These are phyloP conservation scores for Sclerospora graminicola DNA, from an alignment of 352 stramenopile genomes.

Conservation along the genomic window DNA sequence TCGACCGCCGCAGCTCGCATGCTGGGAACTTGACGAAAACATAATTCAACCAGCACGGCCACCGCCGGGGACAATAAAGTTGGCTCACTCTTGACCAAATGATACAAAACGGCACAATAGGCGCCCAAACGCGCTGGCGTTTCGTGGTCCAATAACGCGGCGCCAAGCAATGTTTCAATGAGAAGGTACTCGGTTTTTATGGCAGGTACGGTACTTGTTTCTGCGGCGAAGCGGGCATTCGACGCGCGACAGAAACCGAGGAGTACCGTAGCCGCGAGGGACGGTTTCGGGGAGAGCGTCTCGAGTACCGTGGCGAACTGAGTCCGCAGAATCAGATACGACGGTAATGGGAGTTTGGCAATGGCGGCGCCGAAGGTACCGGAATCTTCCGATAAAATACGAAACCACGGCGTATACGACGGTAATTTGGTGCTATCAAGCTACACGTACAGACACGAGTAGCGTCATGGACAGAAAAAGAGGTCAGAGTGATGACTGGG, in stretches of 20 bases:
- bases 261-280: conserved; percentile 62
- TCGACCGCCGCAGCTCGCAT: conserved; percentile 53
- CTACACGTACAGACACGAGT: conserved; percentile 8
- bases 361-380: conserved; percentile 52
- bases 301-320: conserved; percentile 48
- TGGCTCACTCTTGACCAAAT: conserved; percentile 70
- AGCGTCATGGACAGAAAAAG: background rate
- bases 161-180: conserved; percentile 60
- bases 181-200: conserved; percentile 75
- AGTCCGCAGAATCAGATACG: conserved; percentile 50
- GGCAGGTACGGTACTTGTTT: conserved; percentile 10
- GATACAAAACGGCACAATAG: conserved; percentile 61
- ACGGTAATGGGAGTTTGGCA: conserved; percentile 51
- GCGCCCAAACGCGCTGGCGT: conserved; percentile 37
- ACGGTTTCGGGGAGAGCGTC: conserved; percentile 57
- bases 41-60: conserved; percentile 71
- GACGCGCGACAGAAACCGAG: conserved; percentile 41
- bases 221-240: conserved; percentile 47
- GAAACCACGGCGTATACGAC: conserved; percentile 53
- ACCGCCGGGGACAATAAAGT: conserved; percentile 53
- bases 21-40: conserved; percentile 73
- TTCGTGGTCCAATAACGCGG: conserved; percentile 37
- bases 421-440: conserved; percentile 54
- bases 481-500: background rate
- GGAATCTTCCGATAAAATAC: conserved; percentile 65